Base-by-base conservation (phyloP, 768 basidiomycete genomes). In the Phylloporus sp. region DNA sequence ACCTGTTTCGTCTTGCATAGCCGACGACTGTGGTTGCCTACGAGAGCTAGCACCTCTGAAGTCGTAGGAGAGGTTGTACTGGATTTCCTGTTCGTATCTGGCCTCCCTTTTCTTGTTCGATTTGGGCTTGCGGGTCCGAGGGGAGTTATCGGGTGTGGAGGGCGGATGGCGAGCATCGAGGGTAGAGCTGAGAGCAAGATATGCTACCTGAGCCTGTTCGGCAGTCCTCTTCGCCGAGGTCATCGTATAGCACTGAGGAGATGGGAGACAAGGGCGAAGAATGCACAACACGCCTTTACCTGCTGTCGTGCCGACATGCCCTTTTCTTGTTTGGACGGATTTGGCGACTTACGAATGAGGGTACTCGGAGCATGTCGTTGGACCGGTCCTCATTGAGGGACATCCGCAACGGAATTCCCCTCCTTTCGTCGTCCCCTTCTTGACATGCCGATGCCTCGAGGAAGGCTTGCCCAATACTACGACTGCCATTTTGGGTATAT, bases 151-250 rank as follows among this genome's bases (percentile, higher is more conserved):
- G 45, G 77, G 71, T 6, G 77, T 73, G 54, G 73, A 68, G 56
- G 77, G 71, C 29, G 79, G 71, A 59, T 76, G 66, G 60, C 79
- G 77, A 59, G 76, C 79, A 65, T 75, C 78, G 66, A 79, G 80
- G 45, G 73, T 75, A 60, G 78, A 72, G 65, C 70, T 72, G 65
- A 79, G 81, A 50, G 81, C 74, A 53, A 80, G 77, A 74, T 81
- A 85, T 53, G 82, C 84, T 41, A 78, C 49, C 55, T 67, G 64
- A 50, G 68, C 49, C 54, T 55, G 54, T 50, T 67, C 65, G 58
- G 61, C 61, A 56, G 65, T 49, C 57, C 58, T 64, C 59, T 60
- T 69, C 31, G 65, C 63, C 66, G 67, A 63, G 63, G 69, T 54
- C 68, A 69, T 69, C 63, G 67, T 70, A 57, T 62, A 59, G 67